Percentiles rank a stretch among this genome's conserved stretches.
phyloP scores from a whole-genome alignment of 345 rosid species.

The Cochlearia excelsa region DNA sequence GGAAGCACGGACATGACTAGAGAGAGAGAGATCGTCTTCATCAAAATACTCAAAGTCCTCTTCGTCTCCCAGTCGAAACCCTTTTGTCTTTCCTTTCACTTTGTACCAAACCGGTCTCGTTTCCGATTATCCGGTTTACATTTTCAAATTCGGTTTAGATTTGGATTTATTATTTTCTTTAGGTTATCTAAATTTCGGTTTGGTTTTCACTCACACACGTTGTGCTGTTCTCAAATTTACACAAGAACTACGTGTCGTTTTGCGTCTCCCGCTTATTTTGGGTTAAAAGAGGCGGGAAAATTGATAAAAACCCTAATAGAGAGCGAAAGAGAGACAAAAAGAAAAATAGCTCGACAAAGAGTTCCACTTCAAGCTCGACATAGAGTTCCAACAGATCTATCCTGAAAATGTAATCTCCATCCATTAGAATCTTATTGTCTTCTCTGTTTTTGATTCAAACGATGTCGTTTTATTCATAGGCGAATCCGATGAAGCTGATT shows the following conservation, averaged over 20 bases:
- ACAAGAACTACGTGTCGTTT: constrained; percentile 10
- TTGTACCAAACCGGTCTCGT: too few species aligned
- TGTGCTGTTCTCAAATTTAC: neutral
- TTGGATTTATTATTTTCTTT: too few species aligned
- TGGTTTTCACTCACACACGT: neutral
- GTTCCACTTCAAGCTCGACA: constrained; percentile 75
- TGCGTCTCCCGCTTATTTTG: neutral
- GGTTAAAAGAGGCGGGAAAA: constrained; percentile 27
- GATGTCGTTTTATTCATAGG: constrained; percentile 37
- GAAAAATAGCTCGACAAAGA: neutral
- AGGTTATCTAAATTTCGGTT: neutral
- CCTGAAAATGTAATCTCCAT: constrained; percentile 54
- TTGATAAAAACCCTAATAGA: constrained; percentile 20
- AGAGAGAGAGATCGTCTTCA: constrained; percentile 47
- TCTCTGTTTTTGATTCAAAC: neutral
- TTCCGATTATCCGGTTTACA: too few species aligned
- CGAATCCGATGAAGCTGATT: constrained; percentile 79
- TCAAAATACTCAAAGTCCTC: constrained; percentile 27
- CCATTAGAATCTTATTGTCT: neutral
- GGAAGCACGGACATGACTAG: constrained; percentile 28
- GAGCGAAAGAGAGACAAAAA: neutral
- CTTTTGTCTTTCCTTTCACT: too few species aligned
- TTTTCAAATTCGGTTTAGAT: too few species aligned
- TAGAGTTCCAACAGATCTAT: constrained; percentile 70
- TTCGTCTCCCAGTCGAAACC: neutral